Evolutionary conservation across 495 filamentous ascomycete genomes (phyloP).

Genomic region (Niebla homalea): DNA sequence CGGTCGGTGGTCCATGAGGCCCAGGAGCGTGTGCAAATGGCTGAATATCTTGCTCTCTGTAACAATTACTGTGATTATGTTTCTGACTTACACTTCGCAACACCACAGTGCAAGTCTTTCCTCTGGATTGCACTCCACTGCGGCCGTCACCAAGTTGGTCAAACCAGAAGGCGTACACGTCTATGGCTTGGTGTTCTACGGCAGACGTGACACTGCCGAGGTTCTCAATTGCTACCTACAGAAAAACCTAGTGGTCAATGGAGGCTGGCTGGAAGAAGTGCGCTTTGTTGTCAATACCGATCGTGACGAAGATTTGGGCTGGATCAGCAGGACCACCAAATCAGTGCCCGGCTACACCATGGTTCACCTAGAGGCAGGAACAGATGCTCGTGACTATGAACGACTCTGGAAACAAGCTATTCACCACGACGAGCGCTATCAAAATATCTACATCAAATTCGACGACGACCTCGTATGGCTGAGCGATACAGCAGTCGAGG

Average conservation of each 20-base stretch:
- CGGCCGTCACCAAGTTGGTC: no score
- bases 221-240: slow-evolving; percentile 34
- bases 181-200: slow-evolving; percentile 34
- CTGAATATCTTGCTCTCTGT: no score
- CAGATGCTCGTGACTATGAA: slow-evolving; percentile 19
- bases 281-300: slow-evolving; percentile 32
- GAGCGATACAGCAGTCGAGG: slow-evolving; percentile 30
- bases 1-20: no score
- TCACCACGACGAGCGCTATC: slow-evolving; percentile 20
- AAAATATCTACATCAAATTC: slow-evolving; percentile 35
- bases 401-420: slow-evolving; percentile 22
- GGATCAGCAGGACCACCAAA: slow-evolving; percentile 18
- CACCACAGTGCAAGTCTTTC: no score
- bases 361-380: slow-evolving; percentile 3
- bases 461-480: slow-evolving; percentile 37
- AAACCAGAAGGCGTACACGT: slow-evolving; percentile 24
- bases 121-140: no score
- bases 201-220: slow-evolving; percentile 28
- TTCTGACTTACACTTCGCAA: no score
- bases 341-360: slow-evolving; percentile 6
- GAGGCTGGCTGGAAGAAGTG: slow-evolving; percentile 35
- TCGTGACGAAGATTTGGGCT: slow-evolving; percentile 27
- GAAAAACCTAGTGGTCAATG: slow-evolving; percentile 30
- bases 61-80: no score
- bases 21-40: no score